Base-by-base conservation (phyloP, 331 rosid genomes). In the Arachis monticola region DNA sequence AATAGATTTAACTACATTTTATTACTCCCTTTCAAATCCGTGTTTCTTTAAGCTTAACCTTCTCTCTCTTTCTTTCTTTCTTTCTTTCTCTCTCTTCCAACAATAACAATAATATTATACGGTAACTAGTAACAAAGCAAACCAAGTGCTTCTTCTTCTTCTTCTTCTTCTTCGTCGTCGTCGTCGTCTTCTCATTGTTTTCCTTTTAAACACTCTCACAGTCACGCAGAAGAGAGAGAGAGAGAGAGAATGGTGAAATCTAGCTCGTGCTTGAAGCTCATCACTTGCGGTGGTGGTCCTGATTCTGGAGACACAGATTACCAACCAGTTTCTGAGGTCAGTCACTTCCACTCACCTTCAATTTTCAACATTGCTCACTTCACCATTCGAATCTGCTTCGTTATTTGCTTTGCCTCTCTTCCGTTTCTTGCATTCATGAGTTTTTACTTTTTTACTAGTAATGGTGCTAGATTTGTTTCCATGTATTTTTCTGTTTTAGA, bases 201-300 rank as follows among this genome's bases (percentile, higher is more conserved):
- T 0, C 27, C 27, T 22, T 22, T 22, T 3, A 35, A 3, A 35
- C 40, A 35, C 40, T 35, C 40, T 35, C 4, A 2, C 40, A 22
- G 27, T 11, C 35, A 14, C 0, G 17, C n/a, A 12, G 70, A 51
- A 65, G 11, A 13, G 10, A 46, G 42, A 6, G 13, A 22, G 27
- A 14, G 11, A 17, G 75, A 56, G 76, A 17, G 22, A 27, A 91
- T 89, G 97, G 97, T 74, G 83, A 92, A 88, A 84, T 84, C 96
- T 6, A 78, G 77, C 64, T 86, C 96, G 5, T 92, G 97, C 81
- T 85, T 92, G 79, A 82, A 90, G 66, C 80, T 92, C 52, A 89
- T 89, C 82, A 56, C 93, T 2, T 92, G 97, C 75, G 87, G 89
- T 31, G 63, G 86, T 67, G 90, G 89, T 31, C 62, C 85, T 67